Conservation (phyloP, 768 basidiomycete species). For the Paxillus involutus region DNA sequence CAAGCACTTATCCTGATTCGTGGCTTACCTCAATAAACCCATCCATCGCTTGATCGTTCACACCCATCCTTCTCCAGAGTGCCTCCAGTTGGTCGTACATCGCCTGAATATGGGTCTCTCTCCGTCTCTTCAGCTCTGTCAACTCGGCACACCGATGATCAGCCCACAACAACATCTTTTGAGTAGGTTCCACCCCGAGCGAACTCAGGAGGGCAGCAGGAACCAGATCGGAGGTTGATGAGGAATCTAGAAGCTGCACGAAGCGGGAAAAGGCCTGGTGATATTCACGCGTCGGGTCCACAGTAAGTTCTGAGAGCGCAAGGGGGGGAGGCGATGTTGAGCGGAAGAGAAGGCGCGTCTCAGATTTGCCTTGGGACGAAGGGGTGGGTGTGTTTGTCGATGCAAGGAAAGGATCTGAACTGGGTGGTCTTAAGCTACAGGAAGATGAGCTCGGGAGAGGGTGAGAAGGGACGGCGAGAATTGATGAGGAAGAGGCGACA, state of each 20-base stretch:
- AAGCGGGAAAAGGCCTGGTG: slow-evolving; percentile 63
- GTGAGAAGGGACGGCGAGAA: slow-evolving; percentile 38
- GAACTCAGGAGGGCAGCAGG: slow-evolving; percentile 26
- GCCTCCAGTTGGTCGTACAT: slow-evolving; percentile 94
- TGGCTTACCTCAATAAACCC: slow-evolving; percentile 75
- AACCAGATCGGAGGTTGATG: slow-evolving; percentile 19
- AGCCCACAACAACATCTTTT: slow-evolving; percentile 73
- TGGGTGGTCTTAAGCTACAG: slow-evolving; percentile 18
- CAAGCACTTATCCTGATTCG: neutral
- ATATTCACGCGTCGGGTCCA: slow-evolving; percentile 38
- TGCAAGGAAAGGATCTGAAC: slow-evolving; percentile 27
- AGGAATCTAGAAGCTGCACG: slow-evolving; percentile 54
- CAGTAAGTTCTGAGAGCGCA: slow-evolving; percentile 6
- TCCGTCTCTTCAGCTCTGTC: slow-evolving; percentile 67
- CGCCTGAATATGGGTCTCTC: slow-evolving; percentile 85
- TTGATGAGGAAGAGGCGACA: slow-evolving; percentile 34
- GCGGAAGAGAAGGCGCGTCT: slow-evolving; percentile 36
- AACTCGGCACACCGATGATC: slow-evolving; percentile 55
- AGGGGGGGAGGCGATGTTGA: slow-evolving; percentile 18
- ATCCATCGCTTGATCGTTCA: slow-evolving; percentile 80
- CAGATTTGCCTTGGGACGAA: slow-evolving; percentile 36
- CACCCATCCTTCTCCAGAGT: slow-evolving; percentile 85
- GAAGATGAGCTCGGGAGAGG: slow-evolving; percentile 47
- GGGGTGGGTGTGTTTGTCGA: slow-evolving; percentile 48
- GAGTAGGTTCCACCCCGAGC: slow-evolving; percentile 71